These are phyloP conservation scores for Xylaria sp. DNA, from an alignment of 2,329 filamentous ascomycete species.

Conservation along the genomic window DNA sequence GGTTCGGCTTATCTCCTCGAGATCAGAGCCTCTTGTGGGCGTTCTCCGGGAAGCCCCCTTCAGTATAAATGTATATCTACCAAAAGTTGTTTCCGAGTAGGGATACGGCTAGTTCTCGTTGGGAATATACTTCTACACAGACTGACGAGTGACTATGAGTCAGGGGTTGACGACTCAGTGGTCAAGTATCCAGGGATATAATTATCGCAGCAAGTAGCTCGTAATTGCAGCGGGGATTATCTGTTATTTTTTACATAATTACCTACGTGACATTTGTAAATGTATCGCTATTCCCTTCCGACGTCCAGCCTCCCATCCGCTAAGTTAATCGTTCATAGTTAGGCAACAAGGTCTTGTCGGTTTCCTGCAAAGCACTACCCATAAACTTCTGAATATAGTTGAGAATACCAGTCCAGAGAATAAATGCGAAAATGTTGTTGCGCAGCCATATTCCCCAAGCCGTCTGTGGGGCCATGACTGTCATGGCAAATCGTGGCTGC, in stretches of 20 bases:
- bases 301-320: neutral
- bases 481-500: conserved; percentile 49
- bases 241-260: neutral
- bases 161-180: no score
- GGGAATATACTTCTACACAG: no score
- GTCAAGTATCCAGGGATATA: no score
- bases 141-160: no score
- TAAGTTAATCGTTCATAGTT: conserved; percentile 50
- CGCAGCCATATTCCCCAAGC: conserved; percentile 58
- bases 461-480: conserved; percentile 57
- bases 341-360: conserved; percentile 52
- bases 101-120: no score
- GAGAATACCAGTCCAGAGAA: conserved; percentile 53
- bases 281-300: neutral
- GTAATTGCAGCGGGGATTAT: neutral
- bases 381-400: conserved; percentile 49
- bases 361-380: conserved; percentile 38
- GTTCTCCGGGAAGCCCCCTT: no score
- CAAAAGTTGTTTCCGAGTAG: no score
- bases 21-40: no score
- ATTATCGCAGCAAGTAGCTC: no score
- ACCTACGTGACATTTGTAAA: neutral
- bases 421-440: conserved; percentile 55
- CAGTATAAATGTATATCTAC: no score
- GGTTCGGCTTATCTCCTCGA: no score